These are phyloP conservation scores for Phytophthora pini DNA, from an alignment of 352 stramenopile genomes.

Conservation along the genomic window DNA sequence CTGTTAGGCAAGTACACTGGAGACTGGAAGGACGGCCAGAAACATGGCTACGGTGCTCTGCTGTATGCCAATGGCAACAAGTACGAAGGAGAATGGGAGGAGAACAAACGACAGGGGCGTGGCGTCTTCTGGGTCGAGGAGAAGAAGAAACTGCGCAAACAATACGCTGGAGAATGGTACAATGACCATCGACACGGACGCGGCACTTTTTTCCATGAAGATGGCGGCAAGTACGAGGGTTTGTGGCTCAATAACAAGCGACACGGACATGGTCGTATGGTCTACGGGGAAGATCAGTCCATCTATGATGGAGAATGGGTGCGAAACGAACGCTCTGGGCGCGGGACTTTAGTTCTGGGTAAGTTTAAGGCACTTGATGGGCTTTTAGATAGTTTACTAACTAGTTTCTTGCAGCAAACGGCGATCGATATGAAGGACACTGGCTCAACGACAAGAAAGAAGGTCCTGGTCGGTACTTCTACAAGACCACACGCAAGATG, in stretches of 20 bases:
- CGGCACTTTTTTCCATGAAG: slow-evolving; percentile 85
- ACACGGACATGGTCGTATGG: slow-evolving; percentile 78
- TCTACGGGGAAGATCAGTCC: slow-evolving; percentile 69
- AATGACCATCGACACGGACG: slow-evolving; percentile 75
- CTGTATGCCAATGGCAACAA: slow-evolving; percentile 92
- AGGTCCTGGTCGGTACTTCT: slow-evolving; percentile 84
- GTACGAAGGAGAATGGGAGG: slow-evolving; percentile 89
- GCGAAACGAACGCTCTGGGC: slow-evolving; percentile 73
- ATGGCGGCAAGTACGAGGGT: slow-evolving; percentile 85
- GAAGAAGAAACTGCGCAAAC: slow-evolving; percentile 78
- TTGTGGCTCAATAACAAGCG: slow-evolving; percentile 79
- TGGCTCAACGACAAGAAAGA: slow-evolving; percentile 91
- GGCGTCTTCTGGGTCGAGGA: slow-evolving; percentile 83
- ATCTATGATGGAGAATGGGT: slow-evolving; percentile 91
- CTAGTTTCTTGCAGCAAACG: slow-evolving; percentile 56
- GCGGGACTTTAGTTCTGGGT: slow-evolving; percentile 71
- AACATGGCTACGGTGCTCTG: slow-evolving; percentile 92
- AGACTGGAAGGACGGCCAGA: slow-evolving; percentile 93
- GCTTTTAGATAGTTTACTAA: slow-evolving; percentile 2
- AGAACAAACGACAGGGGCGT: slow-evolving; percentile 84
- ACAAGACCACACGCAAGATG: slow-evolving; percentile 82
- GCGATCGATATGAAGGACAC: slow-evolving; percentile 87
- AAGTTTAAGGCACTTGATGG: slow-evolving; percentile 18
- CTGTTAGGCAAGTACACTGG: slow-evolving; percentile 91
- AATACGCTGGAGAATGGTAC: slow-evolving; percentile 86